Base-by-base conservation (phyloP, 1,284 basidiomycete species). In the Ceratobasidium papillatum region DNA sequence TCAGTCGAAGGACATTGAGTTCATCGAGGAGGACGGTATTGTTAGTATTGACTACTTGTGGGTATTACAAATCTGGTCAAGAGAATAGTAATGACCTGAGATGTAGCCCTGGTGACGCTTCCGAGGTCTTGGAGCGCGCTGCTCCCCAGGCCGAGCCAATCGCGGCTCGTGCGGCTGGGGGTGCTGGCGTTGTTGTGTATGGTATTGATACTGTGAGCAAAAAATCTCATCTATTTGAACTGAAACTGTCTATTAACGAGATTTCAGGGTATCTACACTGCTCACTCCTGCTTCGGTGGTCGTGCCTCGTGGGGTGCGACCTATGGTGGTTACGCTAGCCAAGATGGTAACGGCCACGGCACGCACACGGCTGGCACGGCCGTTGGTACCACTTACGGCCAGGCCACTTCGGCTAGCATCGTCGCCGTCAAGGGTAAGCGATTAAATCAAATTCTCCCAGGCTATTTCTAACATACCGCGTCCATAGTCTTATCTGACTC, bases 391-490 rank as follows among this genome's bases (percentile, higher is more conserved):
- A 90, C 86, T 81, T 97, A 94, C 80, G 98, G 98, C 85, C 95
- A 99, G 56, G 96, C 97, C 74, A 99, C 99, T 90, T 88, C 88
- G 78, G 96, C 96, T 62, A 89, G 93, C 76, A 87, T 99, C 77
- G 90, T 95, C 78, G 98, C 98, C 64, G 96, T 99, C 85, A 99
- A 99, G 88, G 72, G 54, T 51, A 12, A 34, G 69, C n/a, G n/a
- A n/a, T 32, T 17, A 19, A 17, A 66, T 27, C 41, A 25, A 49
- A 47, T 41, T 47, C 19, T 9, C 47, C 9, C n/a, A 3, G 30
- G 12, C n/a, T 32, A 36, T 97, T 47, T 12, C 47, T 38, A 2
- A 62, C 27, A 17, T 11, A 14, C 30, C 19, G 3, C 9, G 45
- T 19, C 3, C 45, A 5, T 41, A 66, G 98, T 99, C 22, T 89